These are phyloP conservation scores for Neurospora hispaniola DNA, from an alignment of 495 filamentous ascomycete genomes.

Conservation along the genomic window DNA sequence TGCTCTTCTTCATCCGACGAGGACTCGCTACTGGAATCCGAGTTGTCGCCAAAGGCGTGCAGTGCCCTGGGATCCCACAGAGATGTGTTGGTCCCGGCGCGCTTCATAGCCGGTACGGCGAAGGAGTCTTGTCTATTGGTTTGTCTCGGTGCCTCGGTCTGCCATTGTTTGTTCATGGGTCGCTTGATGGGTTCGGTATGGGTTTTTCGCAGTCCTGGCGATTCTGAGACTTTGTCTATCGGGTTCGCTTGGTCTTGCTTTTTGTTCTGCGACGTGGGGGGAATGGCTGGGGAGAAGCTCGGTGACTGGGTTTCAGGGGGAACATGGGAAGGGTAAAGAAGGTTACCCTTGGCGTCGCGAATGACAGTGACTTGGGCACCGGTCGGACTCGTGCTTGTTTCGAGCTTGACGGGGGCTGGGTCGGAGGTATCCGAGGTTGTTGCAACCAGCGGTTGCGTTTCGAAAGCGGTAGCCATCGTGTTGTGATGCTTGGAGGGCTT, in stretches of 20 bases:
- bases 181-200: background rate
- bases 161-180: slow-evolving; percentile 8
- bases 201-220: background rate
- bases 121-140: slow-evolving; percentile 5
- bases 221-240: background rate
- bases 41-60: slow-evolving; percentile 7
- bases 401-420: slow-evolving; percentile 9
- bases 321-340: slow-evolving; percentile 28
- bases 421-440: background rate
- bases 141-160: slow-evolving; percentile 9
- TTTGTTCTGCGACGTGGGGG: background rate
- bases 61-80: background rate
- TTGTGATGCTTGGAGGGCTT: background rate
- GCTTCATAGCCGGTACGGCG: slow-evolving; percentile 11
- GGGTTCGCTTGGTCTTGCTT: slow-evolving; percentile 2
- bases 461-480: background rate
- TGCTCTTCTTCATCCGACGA: slow-evolving; percentile 17
- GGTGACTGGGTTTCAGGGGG: slow-evolving; percentile 26
- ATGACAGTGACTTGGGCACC: slow-evolving; percentile 19
- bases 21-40: slow-evolving; percentile 13
- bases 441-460: background rate
- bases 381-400: slow-evolving; percentile 6
- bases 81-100: slow-evolving; percentile 21
- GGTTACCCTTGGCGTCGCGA: slow-evolving; percentile 21
- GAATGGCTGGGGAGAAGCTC: slow-evolving; percentile 6